These are phyloP conservation scores for Quercus ilex DNA, from an alignment of 306 rosid species.

Conservation along the genomic window DNA sequence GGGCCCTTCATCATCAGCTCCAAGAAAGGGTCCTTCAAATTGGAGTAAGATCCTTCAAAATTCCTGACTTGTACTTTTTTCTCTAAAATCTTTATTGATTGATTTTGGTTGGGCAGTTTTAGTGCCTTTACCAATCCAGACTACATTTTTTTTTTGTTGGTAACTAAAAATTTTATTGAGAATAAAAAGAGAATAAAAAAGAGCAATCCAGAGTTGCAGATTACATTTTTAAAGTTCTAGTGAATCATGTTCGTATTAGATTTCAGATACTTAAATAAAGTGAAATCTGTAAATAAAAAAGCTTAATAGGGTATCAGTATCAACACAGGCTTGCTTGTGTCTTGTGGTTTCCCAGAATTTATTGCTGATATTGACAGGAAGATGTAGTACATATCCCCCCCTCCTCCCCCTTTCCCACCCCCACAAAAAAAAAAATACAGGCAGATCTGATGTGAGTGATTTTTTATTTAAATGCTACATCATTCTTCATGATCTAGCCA, in stretches of 20 bases:
- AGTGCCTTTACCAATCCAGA: not conserved
- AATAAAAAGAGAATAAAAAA: no score
- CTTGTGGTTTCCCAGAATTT: not conserved
- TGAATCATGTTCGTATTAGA: not conserved
- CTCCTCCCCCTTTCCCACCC: no score
- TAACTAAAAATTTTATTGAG: no score
- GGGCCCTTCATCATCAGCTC: slow-evolving; percentile 50
- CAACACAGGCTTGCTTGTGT: not conserved
- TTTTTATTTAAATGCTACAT: no score
- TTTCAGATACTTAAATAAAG: not conserved
- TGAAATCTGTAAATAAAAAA: not conserved
- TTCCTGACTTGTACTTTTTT: slow-evolving; percentile 6
- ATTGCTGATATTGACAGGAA: not conserved
- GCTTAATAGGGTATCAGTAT: not conserved
- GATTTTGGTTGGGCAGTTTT: not conserved
- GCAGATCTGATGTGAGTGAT: no score
- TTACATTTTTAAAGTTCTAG: not conserved
- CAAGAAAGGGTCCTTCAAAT: slow-evolving; percentile 57
- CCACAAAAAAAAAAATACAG: no score
- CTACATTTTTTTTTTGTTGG: not conserved
- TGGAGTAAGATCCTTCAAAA: slow-evolving; percentile 52
- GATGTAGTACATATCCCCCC: no score
- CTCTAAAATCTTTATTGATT: not conserved
- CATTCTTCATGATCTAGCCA: no score
- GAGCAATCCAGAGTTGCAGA: no score